Conservation (phyloP, 768 basidiomycete genomes). For the Rhizopogon vinicolor region DNA sequence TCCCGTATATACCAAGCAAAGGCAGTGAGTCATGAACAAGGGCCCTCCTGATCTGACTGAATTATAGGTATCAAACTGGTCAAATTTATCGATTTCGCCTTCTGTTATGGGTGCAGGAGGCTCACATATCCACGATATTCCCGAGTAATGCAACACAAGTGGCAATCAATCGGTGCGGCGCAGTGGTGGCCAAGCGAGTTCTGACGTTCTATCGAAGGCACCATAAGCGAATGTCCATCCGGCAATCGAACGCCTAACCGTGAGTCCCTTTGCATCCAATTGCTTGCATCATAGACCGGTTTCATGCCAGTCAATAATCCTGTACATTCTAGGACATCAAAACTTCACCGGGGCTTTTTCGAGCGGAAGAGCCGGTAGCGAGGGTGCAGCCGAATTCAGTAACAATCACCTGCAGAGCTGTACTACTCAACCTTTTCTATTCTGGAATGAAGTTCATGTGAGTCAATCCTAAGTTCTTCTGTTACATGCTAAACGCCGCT, state of each 20-base stretch:
- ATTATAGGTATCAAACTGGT: too few relatives aligned
- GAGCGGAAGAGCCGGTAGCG: conserved; percentile 13
- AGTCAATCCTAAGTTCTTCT: neutral
- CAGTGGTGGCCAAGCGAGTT: conserved; percentile 6
- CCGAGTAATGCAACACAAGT: too few relatives aligned
- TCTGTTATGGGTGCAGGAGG: neutral
- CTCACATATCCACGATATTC: neutral
- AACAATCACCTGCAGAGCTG: neutral
- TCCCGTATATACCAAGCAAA: neutral
- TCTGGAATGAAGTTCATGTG: neutral
- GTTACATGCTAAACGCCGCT: neutral
- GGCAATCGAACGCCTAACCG: conserved; percentile 17
- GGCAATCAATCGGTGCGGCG: neutral
- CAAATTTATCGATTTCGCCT: neutral
- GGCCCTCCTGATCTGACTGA: neutral
- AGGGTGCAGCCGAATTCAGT: neutral
- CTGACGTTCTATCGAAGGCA: conserved; percentile 33
- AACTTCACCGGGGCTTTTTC: conserved; percentile 19
- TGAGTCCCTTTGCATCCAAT: conserved; percentile 21
- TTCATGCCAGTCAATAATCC: conserved; percentile 24
- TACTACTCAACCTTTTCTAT: neutral
- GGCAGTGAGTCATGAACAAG: neutral
- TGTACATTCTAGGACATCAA: conserved; percentile 24
- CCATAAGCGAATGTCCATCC: conserved; percentile 30
- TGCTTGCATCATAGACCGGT: conserved; percentile 17